Percentiles rank a stretch among this genome's conserved stretches.
phyloP scores from a whole-genome alignment of 805 yeast species.

The Metschnikowia anglica region DNA sequence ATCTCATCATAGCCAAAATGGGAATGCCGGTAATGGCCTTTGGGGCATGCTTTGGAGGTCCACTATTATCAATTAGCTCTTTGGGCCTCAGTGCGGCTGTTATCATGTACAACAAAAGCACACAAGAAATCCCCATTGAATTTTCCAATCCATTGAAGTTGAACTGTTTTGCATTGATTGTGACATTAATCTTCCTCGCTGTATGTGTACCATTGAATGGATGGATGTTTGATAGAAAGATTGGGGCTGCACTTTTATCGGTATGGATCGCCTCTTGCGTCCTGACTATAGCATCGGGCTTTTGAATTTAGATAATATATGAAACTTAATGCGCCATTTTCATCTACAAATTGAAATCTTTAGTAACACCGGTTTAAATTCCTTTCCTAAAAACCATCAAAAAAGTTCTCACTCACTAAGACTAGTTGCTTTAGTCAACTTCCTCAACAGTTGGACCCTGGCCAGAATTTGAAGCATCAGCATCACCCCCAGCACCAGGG shows the following conservation, averaged over 20 bases:
- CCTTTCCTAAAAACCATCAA: neutral
- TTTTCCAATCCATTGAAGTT: slow-evolving; percentile 17
- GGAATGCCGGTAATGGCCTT: slow-evolving; percentile 89
- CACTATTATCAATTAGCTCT: slow-evolving; percentile 77
- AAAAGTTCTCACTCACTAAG: no score
- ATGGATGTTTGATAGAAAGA: slow-evolving; percentile 36
- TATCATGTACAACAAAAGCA: slow-evolving; percentile 13
- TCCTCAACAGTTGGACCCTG: slow-evolving; percentile 19
- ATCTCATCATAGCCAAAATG: slow-evolving; percentile 72
- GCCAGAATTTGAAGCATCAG: slow-evolving; percentile 2
- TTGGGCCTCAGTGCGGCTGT: slow-evolving; percentile 58
- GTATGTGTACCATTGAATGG: slow-evolving; percentile 15
- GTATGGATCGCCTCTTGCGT: slow-evolving; percentile 35
- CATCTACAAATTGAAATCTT: neutral
- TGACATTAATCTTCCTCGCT: slow-evolving; percentile 14
- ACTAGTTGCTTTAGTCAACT: slow-evolving; percentile 15
- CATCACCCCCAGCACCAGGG: slow-evolving; percentile 21
- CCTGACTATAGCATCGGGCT: slow-evolving; percentile 16
- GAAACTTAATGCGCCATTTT: neutral
- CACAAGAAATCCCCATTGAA: slow-evolving; percentile 9
- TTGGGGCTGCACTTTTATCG: slow-evolving; percentile 32
- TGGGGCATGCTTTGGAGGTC: slow-evolving; percentile 96
- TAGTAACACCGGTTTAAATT: neutral
- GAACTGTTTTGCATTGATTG: slow-evolving; percentile 15
- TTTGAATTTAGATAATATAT: neutral